Evolutionary conservation across 2,329 filamentous ascomycete species (phyloP), one percentile per base, ranked within the genome.

Genomic region (Colletotrichum navitas): DNA sequence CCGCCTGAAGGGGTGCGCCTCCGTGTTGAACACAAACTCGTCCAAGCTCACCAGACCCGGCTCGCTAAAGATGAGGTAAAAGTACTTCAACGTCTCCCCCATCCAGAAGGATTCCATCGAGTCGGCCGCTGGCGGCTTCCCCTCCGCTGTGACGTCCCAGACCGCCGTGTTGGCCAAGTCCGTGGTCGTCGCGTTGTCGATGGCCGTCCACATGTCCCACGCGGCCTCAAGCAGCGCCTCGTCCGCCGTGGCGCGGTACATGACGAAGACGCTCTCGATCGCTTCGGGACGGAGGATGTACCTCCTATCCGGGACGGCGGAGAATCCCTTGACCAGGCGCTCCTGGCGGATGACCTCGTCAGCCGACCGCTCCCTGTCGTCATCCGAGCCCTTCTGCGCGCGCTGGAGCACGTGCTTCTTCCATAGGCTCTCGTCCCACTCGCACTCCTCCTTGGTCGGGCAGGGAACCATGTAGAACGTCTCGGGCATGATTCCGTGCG

Each of bases 191-290:
- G 83, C 79, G 26, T 83, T 83, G 26, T 86, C 81, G 59, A 91
- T 85, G 11, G 84, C 80, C 51, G 82, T 76, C 76, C 90, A 92
- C 88, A 91, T 91, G 34, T 83, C 79, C 90, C 90, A 92, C 4
- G 88, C 90, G 21, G 84, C 81, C 26, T 91, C 88, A 39, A 85
- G 83, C 69, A 88, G 85, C 21, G 82, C 78, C 14, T 80, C 78
- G 65, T 90, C 86, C 29, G 88, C 90, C 0, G 88, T 91, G 69
- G 90, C 86, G 63, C 90, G 85, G 77, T 90, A 91, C 84, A 92
- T 86, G 76, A 91, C 86, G 79, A 90, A 92, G 5, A 92, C 86
- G 26, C 88, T 90, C 79, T 92, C 90, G 60, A 92, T 91, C 5
- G 90, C 90, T 77, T 92, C 90, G 4, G 90, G 90, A 73, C 88